A percentile compares a stretch with the other conserved stretches of the same genome.
Conservation (phyloP, 345 rosid genomes). For the Turritis glabra region DNA sequence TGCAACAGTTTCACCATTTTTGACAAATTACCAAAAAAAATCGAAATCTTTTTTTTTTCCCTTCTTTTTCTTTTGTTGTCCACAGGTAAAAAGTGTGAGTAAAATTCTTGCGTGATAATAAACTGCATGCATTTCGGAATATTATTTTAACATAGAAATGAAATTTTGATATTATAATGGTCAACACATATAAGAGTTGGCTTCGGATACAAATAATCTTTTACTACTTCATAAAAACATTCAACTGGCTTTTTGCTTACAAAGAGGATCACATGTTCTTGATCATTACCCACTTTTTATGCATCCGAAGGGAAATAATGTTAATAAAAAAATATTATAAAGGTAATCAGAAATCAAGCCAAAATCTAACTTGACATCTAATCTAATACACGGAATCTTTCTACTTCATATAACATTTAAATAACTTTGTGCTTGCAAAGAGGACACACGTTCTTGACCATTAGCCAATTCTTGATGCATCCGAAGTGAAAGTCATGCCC, state of each 20-base stretch:
- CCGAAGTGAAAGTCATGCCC: conserved; percentile 26
- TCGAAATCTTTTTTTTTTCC: not conserved
- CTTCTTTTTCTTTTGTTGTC: not conserved
- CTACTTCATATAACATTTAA: not conserved
- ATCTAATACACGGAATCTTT: not conserved
- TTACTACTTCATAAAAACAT: no score
- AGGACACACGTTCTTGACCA: conserved; percentile 30
- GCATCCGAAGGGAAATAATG: not conserved
- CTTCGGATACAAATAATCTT: no score
- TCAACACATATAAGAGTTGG: not conserved
- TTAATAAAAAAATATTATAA: not conserved
- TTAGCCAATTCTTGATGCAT: conserved; percentile 28
- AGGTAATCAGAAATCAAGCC: not conserved
- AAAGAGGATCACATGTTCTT: not conserved
- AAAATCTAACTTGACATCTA: not conserved
- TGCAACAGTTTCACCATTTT: conserved; percentile 35
- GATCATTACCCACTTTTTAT: no score
- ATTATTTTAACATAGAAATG: not conserved
- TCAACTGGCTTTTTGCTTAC: not conserved
- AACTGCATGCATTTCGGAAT: not conserved
- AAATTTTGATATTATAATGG: not conserved
- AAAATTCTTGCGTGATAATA: not conserved
- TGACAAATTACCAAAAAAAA: conserved; percentile 21
- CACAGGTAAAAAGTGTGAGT: not conserved
- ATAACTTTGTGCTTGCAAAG: conserved; percentile 20